Base-by-base conservation (phyloP, 306 rosid genomes). In the Betula pendula region DNA sequence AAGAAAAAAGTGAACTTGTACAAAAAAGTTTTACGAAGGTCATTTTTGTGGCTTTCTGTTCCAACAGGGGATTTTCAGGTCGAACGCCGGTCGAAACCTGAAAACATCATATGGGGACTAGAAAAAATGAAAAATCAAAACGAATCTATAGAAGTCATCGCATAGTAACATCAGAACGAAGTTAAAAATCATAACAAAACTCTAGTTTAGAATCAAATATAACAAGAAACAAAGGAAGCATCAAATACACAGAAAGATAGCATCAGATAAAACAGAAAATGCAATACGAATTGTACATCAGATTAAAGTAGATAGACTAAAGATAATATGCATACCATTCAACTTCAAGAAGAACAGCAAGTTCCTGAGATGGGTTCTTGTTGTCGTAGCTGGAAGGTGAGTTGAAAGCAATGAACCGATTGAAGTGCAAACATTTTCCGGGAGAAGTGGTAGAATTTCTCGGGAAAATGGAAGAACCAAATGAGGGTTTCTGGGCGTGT, bases 301-400 rank as follows among this genome's bases (percentile, higher is more conserved):
- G 31, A 1, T 25, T 29, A 14, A 52, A 70, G 65, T 47, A 31
- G 29, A 58, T 58, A 53, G 22, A 25, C 4, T 49, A 33, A 69
- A 43, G 73, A 72, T 7, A 66, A 75, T 66, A 55, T 15, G 19
- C 58, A 59, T 51, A 95, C 97, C 97, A 97, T 40, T 95, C 94
- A 59, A 95, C 89, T 87, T 95, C 97, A 75, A 95, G 97, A 82
- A 95, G 92, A 74, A 95, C 85, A 6, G 92, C 97, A 50, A 90
- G 81, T 74, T 89, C 76, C 73, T n/a, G 83, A 45, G 97, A 72
- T 4, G 91, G 8, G 58, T 69, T 55, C 73, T 60, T 53, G 69
- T 48, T 6, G 60, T 55, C 70, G 15, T 80, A 42, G 80, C 77
- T 27, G 73, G 90, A 83, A 25, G 75, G 50, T 3, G 88, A 84